Percentiles rank a stretch among this genome's conserved stretches.
These are phyloP conservation scores for Stylonectria norvegica DNA, from an alignment of 2,329 filamentous ascomycete genomes.

Conservation along the genomic window DNA sequence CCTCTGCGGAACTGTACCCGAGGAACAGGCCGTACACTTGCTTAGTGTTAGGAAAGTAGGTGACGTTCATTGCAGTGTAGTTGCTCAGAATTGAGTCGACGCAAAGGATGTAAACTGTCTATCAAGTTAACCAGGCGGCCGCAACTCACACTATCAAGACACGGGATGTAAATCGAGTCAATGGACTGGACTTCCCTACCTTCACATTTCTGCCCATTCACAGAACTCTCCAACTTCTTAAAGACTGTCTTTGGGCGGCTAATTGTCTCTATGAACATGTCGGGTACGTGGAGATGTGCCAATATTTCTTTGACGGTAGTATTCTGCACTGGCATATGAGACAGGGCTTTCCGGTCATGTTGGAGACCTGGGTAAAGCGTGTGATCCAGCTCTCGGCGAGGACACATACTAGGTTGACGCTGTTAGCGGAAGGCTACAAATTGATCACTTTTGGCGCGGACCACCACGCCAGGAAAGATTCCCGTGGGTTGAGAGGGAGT, in stretches of 20 bases:
- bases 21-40: slow-evolving; percentile 7
- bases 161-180: neutral
- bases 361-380: neutral
- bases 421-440: no score
- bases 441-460: no score
- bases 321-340: neutral
- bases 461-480: no score
- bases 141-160: no score
- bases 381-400: neutral
- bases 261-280: neutral
- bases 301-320: neutral
- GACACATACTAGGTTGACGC: slow-evolving; percentile 1
- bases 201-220: slow-evolving; percentile 2
- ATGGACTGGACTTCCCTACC: no score
- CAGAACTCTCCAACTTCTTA: neutral
- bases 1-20: neutral
- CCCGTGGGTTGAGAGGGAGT: no score
- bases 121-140: neutral
- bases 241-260: neutral
- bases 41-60: slow-evolving; percentile 5
- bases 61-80: slow-evolving; percentile 7
- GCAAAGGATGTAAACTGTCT: slow-evolving; percentile 6
- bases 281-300: neutral
- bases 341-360: neutral
- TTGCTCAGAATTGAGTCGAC: slow-evolving; percentile 7